Base-by-base conservation (phyloP, 139 green algal species). In the Tetraselmis striata region DNA sequence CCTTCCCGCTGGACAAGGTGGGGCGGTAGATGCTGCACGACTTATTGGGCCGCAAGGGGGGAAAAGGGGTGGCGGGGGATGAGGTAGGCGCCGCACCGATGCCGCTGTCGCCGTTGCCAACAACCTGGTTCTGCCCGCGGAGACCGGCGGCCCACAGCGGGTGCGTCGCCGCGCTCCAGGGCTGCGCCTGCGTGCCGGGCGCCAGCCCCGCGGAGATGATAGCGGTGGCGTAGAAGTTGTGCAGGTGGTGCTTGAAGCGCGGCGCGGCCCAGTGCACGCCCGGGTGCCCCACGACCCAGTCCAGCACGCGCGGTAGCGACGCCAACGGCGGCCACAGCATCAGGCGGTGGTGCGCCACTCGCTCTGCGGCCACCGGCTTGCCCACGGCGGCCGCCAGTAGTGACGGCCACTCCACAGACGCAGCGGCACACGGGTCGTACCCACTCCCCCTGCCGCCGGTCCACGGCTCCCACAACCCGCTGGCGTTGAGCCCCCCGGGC, bases 51-150 rank as follows among this genome's bases (percentile, higher is more conserved):
- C n/a, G n/a, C n/a, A n/a, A n/a, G n/a, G n/a, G n/a, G n/a, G n/a
- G n/a, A n/a, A n/a, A n/a, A n/a, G n/a, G n/a, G n/a, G n/a, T n/a
- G n/a, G n/a, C n/a, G n/a, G n/a, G n/a, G n/a, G n/a, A n/a, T n/a
- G n/a, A n/a, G 31, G 30, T 84, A 18, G 45, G 59, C 22, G 78
- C 29, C 27, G 79, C 32, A 79, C 90, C 87, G 1, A 99, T 32
- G 32, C 96, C 96, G 23, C 86, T 95, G 90, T 99, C 96, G 0
- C 96, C 96, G 31, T 93, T 89, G 58, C 95, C 96, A 2, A 98
- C 84, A 0, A 98, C 86, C 85, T 98, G 91, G 26, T 1, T 85
- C 23, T 23, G 95, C 93, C 74, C 88, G 82, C 80, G 45, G 18
- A 67, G 45, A 18, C 95, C 93, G 0, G 90, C 93, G 1, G 79